Evolutionary conservation across 257 asterid genomes (phyloP).

Genomic region (Avicennia marina): DNA sequence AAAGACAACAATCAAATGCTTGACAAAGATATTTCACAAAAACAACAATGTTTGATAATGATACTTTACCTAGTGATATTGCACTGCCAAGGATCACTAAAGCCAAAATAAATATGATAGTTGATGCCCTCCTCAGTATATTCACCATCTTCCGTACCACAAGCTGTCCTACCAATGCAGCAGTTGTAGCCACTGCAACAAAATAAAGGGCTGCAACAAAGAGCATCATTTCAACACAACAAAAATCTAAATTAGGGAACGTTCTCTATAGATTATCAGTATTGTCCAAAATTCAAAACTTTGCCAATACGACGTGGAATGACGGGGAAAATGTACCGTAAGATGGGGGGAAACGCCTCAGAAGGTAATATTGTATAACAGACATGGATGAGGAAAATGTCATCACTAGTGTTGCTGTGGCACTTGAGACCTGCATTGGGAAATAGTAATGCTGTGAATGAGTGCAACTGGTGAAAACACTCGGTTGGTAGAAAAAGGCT

Average conservation of each 20-base stretch:
- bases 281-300: background rate
- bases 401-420: constrained; percentile 55
- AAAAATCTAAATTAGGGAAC: background rate
- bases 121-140: constrained; percentile 61
- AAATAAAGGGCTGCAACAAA: constrained; percentile 48
- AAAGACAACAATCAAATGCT: background rate
- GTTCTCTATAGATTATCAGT: background rate
- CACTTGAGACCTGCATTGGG: constrained; percentile 47
- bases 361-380: constrained; percentile 50
- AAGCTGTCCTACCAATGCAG: constrained; percentile 54
- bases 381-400: constrained; percentile 63
- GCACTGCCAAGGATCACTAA: constrained; percentile 57
- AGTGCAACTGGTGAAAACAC: background rate
- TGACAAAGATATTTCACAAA: too few species aligned
- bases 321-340: constrained; percentile 31
- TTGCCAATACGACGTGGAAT: background rate
- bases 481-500: background rate
- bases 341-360: constrained; percentile 48
- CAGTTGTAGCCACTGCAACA: constrained; percentile 40
- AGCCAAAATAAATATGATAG: constrained; percentile 62
- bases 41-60: too few species aligned
- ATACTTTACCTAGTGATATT: constrained; percentile 46
- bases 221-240: background rate
- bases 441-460: background rate
- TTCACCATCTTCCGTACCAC: constrained; percentile 53